Percentiles rank a stretch among this genome's conserved stretches.
These are phyloP conservation scores for Suillus subluteus DNA, from an alignment of 768 basidiomycete genomes.

Conservation along the genomic window DNA sequence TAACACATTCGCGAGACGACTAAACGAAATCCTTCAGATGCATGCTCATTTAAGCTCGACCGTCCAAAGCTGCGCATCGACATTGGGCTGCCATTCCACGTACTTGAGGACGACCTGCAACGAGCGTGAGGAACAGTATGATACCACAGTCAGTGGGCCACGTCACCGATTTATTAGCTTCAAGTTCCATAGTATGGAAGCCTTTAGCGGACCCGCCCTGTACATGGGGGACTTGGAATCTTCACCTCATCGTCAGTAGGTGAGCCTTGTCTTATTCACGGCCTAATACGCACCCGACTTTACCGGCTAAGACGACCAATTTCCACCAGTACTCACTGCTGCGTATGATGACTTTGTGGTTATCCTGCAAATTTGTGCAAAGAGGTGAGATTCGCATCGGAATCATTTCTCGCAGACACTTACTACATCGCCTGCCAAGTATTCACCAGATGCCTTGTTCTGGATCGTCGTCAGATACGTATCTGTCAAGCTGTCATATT, in stretches of 20 bases:
- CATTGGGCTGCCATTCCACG: rapidly evolving
- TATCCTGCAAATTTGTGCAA: not conserved
- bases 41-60: not conserved
- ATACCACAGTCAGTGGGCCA: not conserved
- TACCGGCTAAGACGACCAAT: rapidly evolving
- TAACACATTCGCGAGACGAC: not conserved
- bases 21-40: not conserved
- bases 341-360: not conserved
- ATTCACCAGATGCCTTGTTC: not conserved
- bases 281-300: not conserved
- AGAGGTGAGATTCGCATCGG: not conserved
- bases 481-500: rapidly evolving
- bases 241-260: not conserved
- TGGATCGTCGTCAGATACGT: not conserved
- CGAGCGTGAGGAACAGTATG: not conserved
- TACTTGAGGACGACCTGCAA: not conserved
- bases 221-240: not conserved
- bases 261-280: not conserved
- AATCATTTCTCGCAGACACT: not conserved
- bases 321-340: not conserved
- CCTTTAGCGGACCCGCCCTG: not conserved
- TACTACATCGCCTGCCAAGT: not conserved
- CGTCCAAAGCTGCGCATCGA: not conserved
- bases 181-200: not conserved
- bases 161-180: not conserved